Conservation (phyloP, 805 yeast genomes). For the Kodamaea nitidulidarum region DNA sequence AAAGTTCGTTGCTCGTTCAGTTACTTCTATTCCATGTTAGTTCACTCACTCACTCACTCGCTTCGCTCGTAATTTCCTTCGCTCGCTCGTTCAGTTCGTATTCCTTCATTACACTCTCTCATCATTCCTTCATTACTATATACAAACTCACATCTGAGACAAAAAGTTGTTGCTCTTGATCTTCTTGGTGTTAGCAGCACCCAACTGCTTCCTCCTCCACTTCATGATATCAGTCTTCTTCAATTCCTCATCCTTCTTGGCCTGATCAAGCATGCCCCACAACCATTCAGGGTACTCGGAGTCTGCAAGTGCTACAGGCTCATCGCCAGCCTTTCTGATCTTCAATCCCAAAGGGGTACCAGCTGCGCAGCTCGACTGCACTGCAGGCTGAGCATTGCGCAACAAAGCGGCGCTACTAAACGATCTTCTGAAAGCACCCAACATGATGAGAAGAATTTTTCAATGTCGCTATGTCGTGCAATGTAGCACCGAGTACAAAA, state of each 20-base stretch:
- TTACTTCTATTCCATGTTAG: too few relatives aligned
- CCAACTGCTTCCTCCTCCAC: conserved; percentile 63
- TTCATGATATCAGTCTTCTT: conserved; percentile 58
- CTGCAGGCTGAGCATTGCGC: conserved; percentile 4
- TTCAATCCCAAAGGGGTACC: conserved; percentile 73
- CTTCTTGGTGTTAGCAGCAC: conserved; percentile 60
- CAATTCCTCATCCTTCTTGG: conserved; percentile 52
- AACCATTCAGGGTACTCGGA: conserved; percentile 92
- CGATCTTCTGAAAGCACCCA: conserved; percentile 6
- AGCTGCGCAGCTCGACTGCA: conserved; percentile 54
- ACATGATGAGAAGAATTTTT: conserved; percentile 6
- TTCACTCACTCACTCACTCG: background rate
- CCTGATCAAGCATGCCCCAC: conserved; percentile 76
- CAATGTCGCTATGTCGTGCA: conserved; percentile 3
- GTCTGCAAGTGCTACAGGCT: conserved; percentile 84
- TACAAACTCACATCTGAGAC: conserved; percentile 42
- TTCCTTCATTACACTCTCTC: background rate
- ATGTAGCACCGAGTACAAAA: background rate
- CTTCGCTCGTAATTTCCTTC: background rate
- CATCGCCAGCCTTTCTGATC: conserved; percentile 75
- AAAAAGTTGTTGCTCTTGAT: conserved; percentile 80
- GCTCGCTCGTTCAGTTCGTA: background rate
- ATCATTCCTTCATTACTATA: conserved; percentile 3
- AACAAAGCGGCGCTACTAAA: conserved; percentile 3
- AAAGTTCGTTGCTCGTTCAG: too few relatives aligned